Base-by-base conservation (phyloP, 306 rosid genomes). In the Urtica urens region DNA sequence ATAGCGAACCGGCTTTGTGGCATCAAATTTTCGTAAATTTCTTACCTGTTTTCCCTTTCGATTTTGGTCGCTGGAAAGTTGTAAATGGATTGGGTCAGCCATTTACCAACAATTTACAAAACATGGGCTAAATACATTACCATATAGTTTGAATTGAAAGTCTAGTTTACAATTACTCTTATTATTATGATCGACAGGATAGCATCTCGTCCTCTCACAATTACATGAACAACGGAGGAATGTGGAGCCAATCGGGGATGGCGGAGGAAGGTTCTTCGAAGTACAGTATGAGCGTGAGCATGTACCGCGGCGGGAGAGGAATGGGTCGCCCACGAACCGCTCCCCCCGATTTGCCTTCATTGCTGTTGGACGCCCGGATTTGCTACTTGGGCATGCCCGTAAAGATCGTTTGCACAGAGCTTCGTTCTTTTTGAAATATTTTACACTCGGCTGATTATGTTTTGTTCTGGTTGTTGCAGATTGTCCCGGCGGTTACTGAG, bases 311-410 rank as follows among this genome's bases (percentile, higher is more conserved):
- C 46, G 82, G 77, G 38, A 67, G 95, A 66, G 85, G 83, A 49
- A 23, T 34, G 23, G 83, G 92, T 55, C 76, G 99, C 68, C 85
- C 92, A 23, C 68, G 75, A 66, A 70, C 72, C 24, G 77, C 87
- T 53, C 99, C 99, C 28, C 99, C 99, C 5, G 99, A 90, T 79
- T 65, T 90, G 60, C 99, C 99, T 60, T 82, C 99, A 47, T 56
- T 85, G 67, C 94, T 90, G 23, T 65, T 90, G 47, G 96, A 85
- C 78, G 83, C 93, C 69, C 71, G 99, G 1, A 79, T 90, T 53
- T 49, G 69, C 84, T 90, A 75, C 66, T 52, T 90, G 63, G 99
- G 95, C 55, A 77, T 90, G 99, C 96, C 99, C 12, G 99, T 90
- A 70, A 79, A 37, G 18, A 37, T 34, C 11, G 23, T n/a, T 16